phyloP scores from a whole-genome alignment of 768 basidiomycete genomes.

The Kwoniella heveanensis region DNA sequence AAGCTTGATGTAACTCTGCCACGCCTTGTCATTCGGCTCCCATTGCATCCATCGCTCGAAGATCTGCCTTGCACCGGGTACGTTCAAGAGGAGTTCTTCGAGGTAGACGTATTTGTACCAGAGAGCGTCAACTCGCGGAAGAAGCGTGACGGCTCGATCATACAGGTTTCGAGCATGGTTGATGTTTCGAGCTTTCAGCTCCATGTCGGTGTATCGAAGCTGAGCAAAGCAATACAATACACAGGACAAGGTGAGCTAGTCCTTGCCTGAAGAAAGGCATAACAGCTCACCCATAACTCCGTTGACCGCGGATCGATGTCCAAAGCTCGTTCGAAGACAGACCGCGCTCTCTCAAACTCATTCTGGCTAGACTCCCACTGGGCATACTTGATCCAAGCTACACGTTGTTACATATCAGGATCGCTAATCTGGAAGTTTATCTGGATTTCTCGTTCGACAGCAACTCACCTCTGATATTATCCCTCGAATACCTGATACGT shows the following conservation, averaged over 20 bases:
- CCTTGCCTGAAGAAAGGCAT: no score
- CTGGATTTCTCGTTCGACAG: not conserved
- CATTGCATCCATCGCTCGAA: slow-evolving; percentile 99
- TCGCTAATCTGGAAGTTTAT: not conserved
- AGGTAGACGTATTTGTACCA: slow-evolving; percentile 99
- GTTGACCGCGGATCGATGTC: slow-evolving; percentile 90
- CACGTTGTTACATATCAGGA: not conserved
- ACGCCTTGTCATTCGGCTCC: slow-evolving; percentile 99
- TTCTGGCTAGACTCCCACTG: slow-evolving; percentile 86
- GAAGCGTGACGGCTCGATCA: slow-evolving; percentile 92
- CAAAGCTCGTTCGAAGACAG: slow-evolving; percentile 93
- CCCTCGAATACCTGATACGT: slow-evolving; percentile 61
- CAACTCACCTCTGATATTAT: slow-evolving; percentile 46
- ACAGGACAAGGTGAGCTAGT: no score
- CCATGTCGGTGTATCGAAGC: slow-evolving; percentile 83
- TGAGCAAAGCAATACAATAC: no score
- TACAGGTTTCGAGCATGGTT: slow-evolving; percentile 96
- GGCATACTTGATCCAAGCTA: slow-evolving; percentile 62
- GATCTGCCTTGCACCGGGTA: slow-evolving; percentile 93
- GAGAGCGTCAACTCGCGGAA: slow-evolving; percentile 85
- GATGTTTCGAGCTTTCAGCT: slow-evolving; percentile 95
- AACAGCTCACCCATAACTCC: slow-evolving; percentile 78
- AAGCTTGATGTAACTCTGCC: slow-evolving; percentile 99
- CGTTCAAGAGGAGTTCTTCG: slow-evolving; percentile 93
- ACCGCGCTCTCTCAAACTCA: slow-evolving; percentile 90